Conservation (phyloP, 805 yeast genomes). For the Suhomyces faveliae region DNA sequence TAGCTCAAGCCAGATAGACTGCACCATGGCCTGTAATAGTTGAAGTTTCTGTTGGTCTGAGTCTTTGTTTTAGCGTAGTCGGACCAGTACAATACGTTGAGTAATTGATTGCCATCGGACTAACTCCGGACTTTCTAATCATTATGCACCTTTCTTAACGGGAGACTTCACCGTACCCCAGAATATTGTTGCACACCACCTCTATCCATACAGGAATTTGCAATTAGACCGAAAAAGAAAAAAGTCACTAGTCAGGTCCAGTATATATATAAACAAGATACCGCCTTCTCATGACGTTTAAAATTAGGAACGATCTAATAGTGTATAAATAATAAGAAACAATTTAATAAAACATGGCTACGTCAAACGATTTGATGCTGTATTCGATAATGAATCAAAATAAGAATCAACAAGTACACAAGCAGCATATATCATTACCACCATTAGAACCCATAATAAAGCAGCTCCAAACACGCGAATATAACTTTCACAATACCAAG, state of each 20-base stretch:
- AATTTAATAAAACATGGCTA: constrained; percentile 13
- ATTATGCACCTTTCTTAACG: constrained; percentile 1
- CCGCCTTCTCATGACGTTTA: background rate
- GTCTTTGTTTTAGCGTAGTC: background rate
- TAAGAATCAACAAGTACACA: background rate
- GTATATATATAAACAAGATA: constrained; percentile 2
- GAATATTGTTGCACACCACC: constrained; percentile 3
- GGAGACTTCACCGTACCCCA: constrained; percentile 5
- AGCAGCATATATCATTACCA: constrained; percentile 6
- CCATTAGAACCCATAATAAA: constrained; percentile 10
- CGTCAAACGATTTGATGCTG: constrained; percentile 35
- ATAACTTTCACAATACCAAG: background rate
- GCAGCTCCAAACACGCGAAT: constrained; percentile 3
- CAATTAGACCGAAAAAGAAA: constrained; percentile 3
- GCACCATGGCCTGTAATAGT: background rate
- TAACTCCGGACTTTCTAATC: constrained; percentile 1
- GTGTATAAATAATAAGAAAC: background rate
- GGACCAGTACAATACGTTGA: background rate
- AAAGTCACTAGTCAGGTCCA: background rate
- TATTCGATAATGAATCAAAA: constrained; percentile 38
- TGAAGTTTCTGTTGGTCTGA: background rate
- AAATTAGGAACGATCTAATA: background rate
- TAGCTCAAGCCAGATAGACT: background rate
- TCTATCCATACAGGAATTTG: constrained; percentile 7
- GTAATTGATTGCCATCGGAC: background rate